Evolutionary conservation across 2,329 filamentous ascomycete genomes (phyloP), one percentile per base, ranked within the genome.

Genomic region (Diplocarpon mali): DNA sequence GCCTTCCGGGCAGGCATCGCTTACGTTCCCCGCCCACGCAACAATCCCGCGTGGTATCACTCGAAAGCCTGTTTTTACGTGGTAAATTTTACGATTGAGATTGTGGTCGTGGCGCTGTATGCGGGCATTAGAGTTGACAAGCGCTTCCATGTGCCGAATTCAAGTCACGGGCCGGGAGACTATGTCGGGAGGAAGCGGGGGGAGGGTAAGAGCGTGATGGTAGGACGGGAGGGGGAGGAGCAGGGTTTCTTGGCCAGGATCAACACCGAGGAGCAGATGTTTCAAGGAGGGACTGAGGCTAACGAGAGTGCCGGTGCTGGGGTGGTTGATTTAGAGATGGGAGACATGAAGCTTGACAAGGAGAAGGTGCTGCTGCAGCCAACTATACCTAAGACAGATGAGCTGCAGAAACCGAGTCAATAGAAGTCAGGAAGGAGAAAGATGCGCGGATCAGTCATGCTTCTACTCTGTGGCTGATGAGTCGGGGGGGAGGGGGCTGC

Each of bases 21-120:
- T 8, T 55, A 50, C 20, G 32, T 50, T 2, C 58, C 68, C 0
- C 72, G 70, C 24, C 75, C 69, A 3, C 55, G 57, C 45, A 66
- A 36, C 10, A 35, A 76, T 46, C 78, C 83, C 2, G 80, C 79
- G 5, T 84, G 80, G 73, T 90, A 80, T 60, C 74, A 86, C 56
- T 68, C 68, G 57, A 84, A 81, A 60, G 74, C 78, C 1, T 77
- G 75, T 56, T 94, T 87, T 67, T 94, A 92, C 66, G 65, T 78
- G 58, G 85, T 92, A 67, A 84, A 85, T 65, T 93, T 85, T 59
- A 68, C 67, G 13, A 69, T 89, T 31, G 88, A 94, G 64, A 66
- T 89, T 34, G 59, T 83, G 17, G 77, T 87, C 31, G 71, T 90
- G 4, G 73, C 71, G 42, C 65, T 80, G 8, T 90, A 85, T 63